Conservation (phyloP, 2,329 filamentous ascomycete genomes). For the Penicillium sp. region DNA sequence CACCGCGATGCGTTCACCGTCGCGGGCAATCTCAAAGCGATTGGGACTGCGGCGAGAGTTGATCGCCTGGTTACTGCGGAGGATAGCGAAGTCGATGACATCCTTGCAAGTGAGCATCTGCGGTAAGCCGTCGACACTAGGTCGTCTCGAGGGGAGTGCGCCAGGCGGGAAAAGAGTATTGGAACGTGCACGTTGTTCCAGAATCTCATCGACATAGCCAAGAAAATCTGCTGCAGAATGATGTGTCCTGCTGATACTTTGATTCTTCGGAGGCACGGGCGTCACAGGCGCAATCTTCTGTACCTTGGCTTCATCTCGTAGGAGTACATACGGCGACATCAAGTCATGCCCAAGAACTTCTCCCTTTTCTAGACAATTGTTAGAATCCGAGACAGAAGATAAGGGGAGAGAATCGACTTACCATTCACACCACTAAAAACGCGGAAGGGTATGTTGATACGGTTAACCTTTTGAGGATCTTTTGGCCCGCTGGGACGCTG, state of each 20-base stretch:
- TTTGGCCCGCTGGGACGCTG: slow-evolving; percentile 75
- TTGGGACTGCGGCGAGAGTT: slow-evolving; percentile 77
- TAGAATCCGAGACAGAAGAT: slow-evolving; percentile 13
- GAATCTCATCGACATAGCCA: slow-evolving; percentile 70
- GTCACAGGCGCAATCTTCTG: slow-evolving; percentile 46
- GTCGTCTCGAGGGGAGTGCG: slow-evolving; percentile 64
- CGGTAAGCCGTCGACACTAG: slow-evolving; percentile 50
- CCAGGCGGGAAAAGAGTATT: slow-evolving; percentile 59
- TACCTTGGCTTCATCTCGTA: slow-evolving; percentile 75
- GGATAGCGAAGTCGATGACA: slow-evolving; percentile 83
- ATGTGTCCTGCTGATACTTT: slow-evolving; percentile 41
- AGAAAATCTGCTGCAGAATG: slow-evolving; percentile 63
- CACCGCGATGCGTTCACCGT: slow-evolving; percentile 85
- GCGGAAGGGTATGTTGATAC: slow-evolving; percentile 89
- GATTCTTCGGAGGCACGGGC: slow-evolving; percentile 40
- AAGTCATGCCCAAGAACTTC: slow-evolving; percentile 90
- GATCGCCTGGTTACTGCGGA: slow-evolving; percentile 69
- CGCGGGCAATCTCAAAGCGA: slow-evolving; percentile 89
- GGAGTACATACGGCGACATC: slow-evolving; percentile 86
- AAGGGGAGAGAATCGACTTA: slow-evolving; percentile 24
- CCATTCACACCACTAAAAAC: slow-evolving; percentile 90
- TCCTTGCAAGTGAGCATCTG: slow-evolving; percentile 67
- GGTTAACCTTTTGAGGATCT: slow-evolving; percentile 75
- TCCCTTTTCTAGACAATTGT: slow-evolving; percentile 55
- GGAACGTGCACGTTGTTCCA: slow-evolving; percentile 55